A percentile compares a stretch with the other conserved stretches of the same genome.
Conservation (phyloP, 192 early-diverging fungal species). For the Physocladia obscura region DNA sequence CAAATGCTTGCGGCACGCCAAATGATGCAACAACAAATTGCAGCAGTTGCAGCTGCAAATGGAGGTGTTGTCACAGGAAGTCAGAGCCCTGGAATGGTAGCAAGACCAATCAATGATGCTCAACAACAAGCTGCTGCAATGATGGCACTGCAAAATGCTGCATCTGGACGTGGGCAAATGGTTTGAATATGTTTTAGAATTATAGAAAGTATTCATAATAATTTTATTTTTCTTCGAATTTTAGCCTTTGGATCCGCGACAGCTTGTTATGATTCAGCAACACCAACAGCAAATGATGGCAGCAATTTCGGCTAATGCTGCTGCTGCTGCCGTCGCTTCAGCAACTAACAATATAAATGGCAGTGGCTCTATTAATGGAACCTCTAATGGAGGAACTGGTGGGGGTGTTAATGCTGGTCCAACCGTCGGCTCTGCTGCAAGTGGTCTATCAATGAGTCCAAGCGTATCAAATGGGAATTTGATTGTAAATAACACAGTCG, state of each 20-base stretch:
- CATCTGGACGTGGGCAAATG: background rate
- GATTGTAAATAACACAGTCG: background rate
- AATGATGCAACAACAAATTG: slow-evolving; percentile 12
- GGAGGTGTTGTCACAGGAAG: background rate
- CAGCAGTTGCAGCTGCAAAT: background rate
- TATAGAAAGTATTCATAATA: background rate
- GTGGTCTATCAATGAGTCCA: background rate
- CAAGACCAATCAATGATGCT: background rate
- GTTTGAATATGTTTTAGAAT: background rate
- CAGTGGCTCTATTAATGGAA: background rate
- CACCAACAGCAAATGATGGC: background rate
- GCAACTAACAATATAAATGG: background rate
- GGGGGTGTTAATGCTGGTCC: background rate
- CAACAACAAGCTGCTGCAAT: slow-evolving; percentile 5
- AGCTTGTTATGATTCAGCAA: slow-evolving; percentile 9
- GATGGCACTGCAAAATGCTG: slow-evolving; percentile 22
- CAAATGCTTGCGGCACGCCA: background rate
- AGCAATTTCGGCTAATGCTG: background rate
- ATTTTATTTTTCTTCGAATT: slow-evolving; percentile 11
- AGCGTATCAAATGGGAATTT: background rate
- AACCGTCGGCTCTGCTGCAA: background rate
- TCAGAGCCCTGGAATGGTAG: background rate
- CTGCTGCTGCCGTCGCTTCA: background rate
- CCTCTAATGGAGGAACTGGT: background rate
- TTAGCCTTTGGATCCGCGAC: slow-evolving; percentile 21